Base-by-base conservation (phyloP, 2,329 filamentous ascomycete species). In the Grosmannia serpens region DNA sequence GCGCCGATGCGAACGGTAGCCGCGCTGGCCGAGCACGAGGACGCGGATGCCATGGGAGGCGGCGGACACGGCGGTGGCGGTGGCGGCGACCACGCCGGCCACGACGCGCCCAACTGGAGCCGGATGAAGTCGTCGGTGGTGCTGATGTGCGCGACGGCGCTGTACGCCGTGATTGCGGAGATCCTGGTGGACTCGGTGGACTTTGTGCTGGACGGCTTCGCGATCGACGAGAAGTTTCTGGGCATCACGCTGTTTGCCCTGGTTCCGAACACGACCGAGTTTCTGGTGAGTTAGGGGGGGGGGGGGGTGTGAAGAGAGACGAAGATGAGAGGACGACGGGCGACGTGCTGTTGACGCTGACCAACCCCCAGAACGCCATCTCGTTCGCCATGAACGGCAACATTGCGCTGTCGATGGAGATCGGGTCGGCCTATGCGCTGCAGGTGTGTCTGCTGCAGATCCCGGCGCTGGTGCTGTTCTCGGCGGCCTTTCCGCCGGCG, bases 351-450 rank as follows among this genome's bases (percentile, higher is more conserved):
- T 2, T n/a, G 9, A 46, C 3, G 52, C 52, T 53, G 15, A 53
- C 52, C 3, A 38, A 38, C n/a, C 4, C 0, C 31, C 46, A 91
- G 85, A 99, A 99, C 72, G 94, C 92, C 70, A 99, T 99, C 60
- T 96, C 91, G 0, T 99, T 99, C 70, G 94, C 94, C 57, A 99
- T 99, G 92, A 97, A 99, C 68, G 94, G 94, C 61, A 99, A 99
- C 71, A 97, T 99, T 71, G 94, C 94, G 0, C 77, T 99, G 22
- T 96, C 91, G 44, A 99, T 99, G 94, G 94, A 99, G 69, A 99
- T 99, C 65, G 94, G 94, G 64, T 96, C 91, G 0, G 92, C 92
- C 2, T 99, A 99, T 69, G 94, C 94, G 1, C 78, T 99, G 50
- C 94, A 99, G 72, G 94, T 99, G 55, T 96, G 92, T 69, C 79